phyloP scores from a whole-genome alignment of 2,329 filamentous ascomycete genomes.

The Colletotrichum salicis region DNA sequence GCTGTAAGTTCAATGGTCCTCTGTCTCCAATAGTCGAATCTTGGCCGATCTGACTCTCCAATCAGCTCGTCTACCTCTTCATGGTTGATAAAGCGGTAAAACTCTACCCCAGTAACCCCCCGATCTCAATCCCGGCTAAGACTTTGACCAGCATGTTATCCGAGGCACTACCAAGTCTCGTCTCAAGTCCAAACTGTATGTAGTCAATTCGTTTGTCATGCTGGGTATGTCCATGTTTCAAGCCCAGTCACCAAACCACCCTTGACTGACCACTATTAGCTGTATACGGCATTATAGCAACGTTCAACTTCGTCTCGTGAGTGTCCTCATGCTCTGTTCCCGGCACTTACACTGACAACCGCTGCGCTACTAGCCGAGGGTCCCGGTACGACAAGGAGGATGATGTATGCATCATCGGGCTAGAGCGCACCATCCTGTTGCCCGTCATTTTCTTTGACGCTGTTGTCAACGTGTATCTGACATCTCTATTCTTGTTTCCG shows the following conservation, averaged over 20 bases:
- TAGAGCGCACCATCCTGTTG: not conserved
- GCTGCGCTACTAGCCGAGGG: not conserved
- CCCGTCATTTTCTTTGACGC: conserved; percentile 16
- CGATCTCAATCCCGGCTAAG: not conserved
- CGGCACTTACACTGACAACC: not conserved
- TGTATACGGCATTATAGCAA: not conserved
- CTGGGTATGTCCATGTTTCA: not conserved
- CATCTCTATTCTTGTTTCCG: conserved; percentile 13
- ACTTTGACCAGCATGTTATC: conserved; percentile 9
- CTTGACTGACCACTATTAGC: not conserved
- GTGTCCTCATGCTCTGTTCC: not conserved
- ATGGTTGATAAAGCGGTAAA: conserved; percentile 19
- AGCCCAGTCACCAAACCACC: rapidly evolving
- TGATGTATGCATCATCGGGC: not conserved
- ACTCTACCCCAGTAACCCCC: not conserved
- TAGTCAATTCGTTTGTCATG: not conserved
- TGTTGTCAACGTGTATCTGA: conserved; percentile 19
- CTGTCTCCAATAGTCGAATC: too few species aligned
- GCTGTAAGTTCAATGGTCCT: not conserved
- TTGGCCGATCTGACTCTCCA: not conserved
- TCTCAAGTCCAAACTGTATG: conserved; percentile 12
- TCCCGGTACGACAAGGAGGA: not conserved
- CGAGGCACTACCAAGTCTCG: conserved; percentile 6
- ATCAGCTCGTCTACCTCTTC: conserved; percentile 15
- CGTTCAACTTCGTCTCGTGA: not conserved